Conservation (phyloP, 2,329 filamentous ascomycete species). For the Xylariaceae sp. region DNA sequence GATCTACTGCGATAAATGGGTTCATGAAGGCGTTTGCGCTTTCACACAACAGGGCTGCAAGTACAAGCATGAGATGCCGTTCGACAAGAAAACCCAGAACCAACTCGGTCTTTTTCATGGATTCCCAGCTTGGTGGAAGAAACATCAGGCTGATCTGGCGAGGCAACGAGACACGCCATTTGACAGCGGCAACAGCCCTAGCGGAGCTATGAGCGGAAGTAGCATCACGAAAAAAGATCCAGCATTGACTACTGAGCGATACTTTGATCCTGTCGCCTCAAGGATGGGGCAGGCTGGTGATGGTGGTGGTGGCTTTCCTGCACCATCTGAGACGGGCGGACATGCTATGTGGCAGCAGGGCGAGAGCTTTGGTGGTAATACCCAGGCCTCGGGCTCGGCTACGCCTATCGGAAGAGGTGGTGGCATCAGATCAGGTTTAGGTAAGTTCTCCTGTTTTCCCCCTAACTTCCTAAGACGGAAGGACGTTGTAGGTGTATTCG, state of each 20-base stretch:
- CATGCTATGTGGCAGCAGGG: slow-evolving; percentile 21
- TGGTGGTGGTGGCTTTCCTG: slow-evolving; percentile 1
- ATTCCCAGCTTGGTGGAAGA: slow-evolving; percentile 60
- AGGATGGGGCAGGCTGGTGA: slow-evolving; percentile 5
- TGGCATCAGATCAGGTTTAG: slow-evolving; percentile 5
- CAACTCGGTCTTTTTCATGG: slow-evolving; percentile 69
- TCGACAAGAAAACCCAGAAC: slow-evolving; percentile 61
- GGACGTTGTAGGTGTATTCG: too few relatives aligned
- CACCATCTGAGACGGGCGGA: slow-evolving; percentile 5
- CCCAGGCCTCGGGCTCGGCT: slow-evolving; percentile 9
- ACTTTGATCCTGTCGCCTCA: not conserved
- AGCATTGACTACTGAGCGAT: slow-evolving; percentile 1
- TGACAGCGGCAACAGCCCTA: slow-evolving; percentile 2
- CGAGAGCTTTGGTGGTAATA: slow-evolving; percentile 11
- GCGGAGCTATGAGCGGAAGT: not conserved
- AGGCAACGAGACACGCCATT: slow-evolving; percentile 28
- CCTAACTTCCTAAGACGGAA: too few relatives aligned
- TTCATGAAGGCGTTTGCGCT: slow-evolving; percentile 79
- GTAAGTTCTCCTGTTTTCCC: not conserved
- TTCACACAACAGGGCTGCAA: slow-evolving; percentile 84
- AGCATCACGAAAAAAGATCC: not conserved
- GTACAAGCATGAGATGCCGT: slow-evolving; percentile 89
- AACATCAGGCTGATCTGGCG: slow-evolving; percentile 46
- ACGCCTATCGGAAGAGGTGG: slow-evolving; percentile 6
- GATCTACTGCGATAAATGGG: slow-evolving; percentile 86